Base-by-base conservation (phyloP, 148 eudicot genomes). In the Diospyros kaki region DNA sequence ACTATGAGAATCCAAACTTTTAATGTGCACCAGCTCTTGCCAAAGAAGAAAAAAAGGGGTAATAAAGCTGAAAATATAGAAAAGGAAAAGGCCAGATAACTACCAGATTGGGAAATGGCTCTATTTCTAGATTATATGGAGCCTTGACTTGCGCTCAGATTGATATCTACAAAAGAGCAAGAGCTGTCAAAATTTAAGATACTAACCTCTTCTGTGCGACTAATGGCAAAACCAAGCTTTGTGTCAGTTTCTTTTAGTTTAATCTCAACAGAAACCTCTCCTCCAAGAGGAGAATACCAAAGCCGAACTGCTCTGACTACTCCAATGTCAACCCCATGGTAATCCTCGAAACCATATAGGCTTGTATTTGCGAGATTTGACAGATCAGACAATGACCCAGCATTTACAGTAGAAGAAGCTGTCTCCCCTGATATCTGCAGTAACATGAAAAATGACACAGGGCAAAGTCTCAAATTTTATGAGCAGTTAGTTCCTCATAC, bases 301-400 rank as follows among this genome's bases (percentile, higher is more conserved):
- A 93, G 87, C 44, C 98, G 90, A 81, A 89, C 86, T 15, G 93
- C 90, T 84, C 91, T 83, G 14, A 93, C 96, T 8, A 93, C 88
- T 38, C 98, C 96, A 64, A 93, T 90, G 73, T 93, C 97, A 9
- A 90, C 90, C 54, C 95, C 97, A 41, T 93, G 97, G 81, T 93
- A 93, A 76, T 93, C 97, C 80, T 90, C 97, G 71, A 93, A 90
- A 48, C 97, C 97, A 66, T 93, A 93, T 0, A 93, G 75, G 78
- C 97, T 93, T 53, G 91, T 80, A 79, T 87, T 89, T 13, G 90
- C 93, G 46, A 93, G 86, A 58, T 82, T 86, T 56, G 96, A 84
- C 76, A 93, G 80, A 80, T 93, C 98, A 9, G 92, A 86, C 10
- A 90, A 73, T 52, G 96, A 91, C 50, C 89, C 89, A 11, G 93